Conservation (phyloP, 2,329 filamentous ascomycete species). For the Colletotrichum zoysiae region DNA sequence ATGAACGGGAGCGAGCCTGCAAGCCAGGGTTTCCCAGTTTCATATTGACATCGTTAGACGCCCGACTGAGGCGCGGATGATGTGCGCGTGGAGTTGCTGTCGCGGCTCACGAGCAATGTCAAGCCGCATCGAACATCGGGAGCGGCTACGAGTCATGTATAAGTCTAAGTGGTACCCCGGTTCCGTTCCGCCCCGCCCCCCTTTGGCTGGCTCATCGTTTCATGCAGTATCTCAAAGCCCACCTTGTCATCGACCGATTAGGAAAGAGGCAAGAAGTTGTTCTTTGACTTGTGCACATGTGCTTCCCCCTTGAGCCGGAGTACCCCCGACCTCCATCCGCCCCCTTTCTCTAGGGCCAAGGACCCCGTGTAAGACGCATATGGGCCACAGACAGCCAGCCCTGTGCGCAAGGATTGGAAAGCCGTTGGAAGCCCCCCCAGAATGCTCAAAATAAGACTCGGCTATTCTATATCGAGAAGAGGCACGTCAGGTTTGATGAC, state of each 20-base stretch:
- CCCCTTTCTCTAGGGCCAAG: slow-evolving; percentile 14
- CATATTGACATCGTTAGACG: slow-evolving; percentile 29
- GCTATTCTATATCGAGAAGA: background rate
- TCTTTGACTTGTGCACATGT: slow-evolving; percentile 19
- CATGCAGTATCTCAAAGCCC: slow-evolving; percentile 8
- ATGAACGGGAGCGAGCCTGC: slow-evolving; percentile 28
- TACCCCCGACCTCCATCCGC: background rate
- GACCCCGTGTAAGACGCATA: slow-evolving; percentile 22
- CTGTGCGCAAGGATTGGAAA: slow-evolving; percentile 13
- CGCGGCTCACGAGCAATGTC: slow-evolving; percentile 19
- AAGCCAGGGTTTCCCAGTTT: slow-evolving; percentile 24
- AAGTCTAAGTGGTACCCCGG: slow-evolving; percentile 14
- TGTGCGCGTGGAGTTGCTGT: slow-evolving; percentile 16
- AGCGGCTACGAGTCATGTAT: slow-evolving; percentile 35
- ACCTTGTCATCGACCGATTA: background rate
- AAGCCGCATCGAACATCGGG: slow-evolving; percentile 11
- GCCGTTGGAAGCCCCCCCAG: slow-evolving; percentile 20
- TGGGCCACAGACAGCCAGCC: slow-evolving; percentile 32
- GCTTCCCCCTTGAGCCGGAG: background rate
- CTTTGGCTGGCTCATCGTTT: slow-evolving; percentile 29
- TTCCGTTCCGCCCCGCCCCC: background rate
- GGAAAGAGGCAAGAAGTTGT: slow-evolving; percentile 12
- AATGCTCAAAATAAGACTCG: slow-evolving; percentile 27
- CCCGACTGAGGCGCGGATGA: slow-evolving; percentile 21
- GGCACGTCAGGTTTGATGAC: slow-evolving; percentile 18